Evolutionary conservation across 768 basidiomycete species (phyloP).

Genomic region (Leccinum longicurvipes): DNA sequence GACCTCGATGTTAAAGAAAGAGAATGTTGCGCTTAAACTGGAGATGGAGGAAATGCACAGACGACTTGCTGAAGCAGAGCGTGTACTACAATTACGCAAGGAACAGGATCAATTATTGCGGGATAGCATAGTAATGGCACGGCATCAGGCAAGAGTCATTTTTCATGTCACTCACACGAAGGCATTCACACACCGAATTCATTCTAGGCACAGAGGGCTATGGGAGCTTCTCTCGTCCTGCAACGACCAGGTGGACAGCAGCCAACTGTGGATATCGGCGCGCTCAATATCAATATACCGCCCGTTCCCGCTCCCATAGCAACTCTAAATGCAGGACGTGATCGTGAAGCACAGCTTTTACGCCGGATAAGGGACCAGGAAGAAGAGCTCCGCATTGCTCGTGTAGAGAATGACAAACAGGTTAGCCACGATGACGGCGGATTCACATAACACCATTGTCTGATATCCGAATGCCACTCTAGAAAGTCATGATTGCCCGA

Average conservation of each 20-base stretch:
- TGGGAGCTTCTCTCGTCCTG: slow-evolving; percentile 63
- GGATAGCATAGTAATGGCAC: slow-evolving; percentile 74
- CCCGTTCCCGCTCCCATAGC: slow-evolving; percentile 45
- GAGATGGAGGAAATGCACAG: slow-evolving; percentile 58
- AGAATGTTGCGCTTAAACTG: slow-evolving; percentile 61
- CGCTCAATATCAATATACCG: slow-evolving; percentile 57
- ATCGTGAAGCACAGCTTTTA: slow-evolving; percentile 51
- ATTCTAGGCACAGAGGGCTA: slow-evolving; percentile 70
- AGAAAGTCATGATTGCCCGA: slow-evolving; percentile 81
- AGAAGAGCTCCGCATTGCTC: slow-evolving; percentile 63
- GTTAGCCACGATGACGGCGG: slow-evolving; percentile 37
- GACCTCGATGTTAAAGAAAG: slow-evolving; percentile 51
- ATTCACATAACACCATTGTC: slow-evolving; percentile 3
- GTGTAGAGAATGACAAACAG: slow-evolving; percentile 79
- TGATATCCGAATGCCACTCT: slow-evolving; percentile 33
- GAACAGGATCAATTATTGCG: slow-evolving; percentile 78
- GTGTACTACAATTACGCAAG: slow-evolving; percentile 61
- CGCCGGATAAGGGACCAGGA: slow-evolving; percentile 70
- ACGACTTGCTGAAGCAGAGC: slow-evolving; percentile 59
- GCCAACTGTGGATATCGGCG: slow-evolving; percentile 48
- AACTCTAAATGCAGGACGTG: slow-evolving; percentile 49
- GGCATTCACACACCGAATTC: slow-evolving; percentile 1
- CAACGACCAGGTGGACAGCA: slow-evolving; percentile 41
- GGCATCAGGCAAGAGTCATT: slow-evolving; percentile 52
- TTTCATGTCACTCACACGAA: not conserved